Conservation (phyloP, 805 yeast genomes). For the Cyberlindnera subsufficiens region DNA sequence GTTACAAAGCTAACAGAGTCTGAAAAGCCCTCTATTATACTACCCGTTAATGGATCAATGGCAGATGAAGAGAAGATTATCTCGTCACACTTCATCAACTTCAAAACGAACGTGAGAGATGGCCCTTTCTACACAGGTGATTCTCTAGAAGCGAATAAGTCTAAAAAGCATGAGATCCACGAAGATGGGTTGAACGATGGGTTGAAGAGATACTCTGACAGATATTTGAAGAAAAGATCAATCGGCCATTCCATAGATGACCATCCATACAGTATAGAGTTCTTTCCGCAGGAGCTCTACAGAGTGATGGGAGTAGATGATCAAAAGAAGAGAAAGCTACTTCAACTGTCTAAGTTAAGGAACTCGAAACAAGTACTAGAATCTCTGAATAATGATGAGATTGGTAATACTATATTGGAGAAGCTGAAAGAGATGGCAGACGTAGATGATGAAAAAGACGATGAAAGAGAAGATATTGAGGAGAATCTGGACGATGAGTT, state of each 20-base stretch:
- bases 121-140: constrained; percentile 67
- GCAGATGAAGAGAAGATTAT: constrained; percentile 43
- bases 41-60: constrained; percentile 63
- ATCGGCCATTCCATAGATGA: constrained; percentile 70
- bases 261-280: constrained; percentile 64
- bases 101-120: constrained; percentile 47
- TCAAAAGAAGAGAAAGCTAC: constrained; percentile 44
- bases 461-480: constrained; percentile 29
- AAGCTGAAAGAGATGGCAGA: constrained; percentile 44
- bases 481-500: constrained; percentile 52
- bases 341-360: constrained; percentile 33
- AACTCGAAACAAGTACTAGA: constrained; percentile 21
- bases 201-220: constrained; percentile 76
- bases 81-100: constrained; percentile 50
- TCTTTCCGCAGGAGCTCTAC: constrained; percentile 77
- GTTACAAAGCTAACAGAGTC: constrained; percentile 32
- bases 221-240: constrained; percentile 63
- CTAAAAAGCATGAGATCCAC: constrained; percentile 23
- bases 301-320: constrained; percentile 61
- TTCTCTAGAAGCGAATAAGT: constrained; percentile 26
- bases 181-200: constrained; percentile 55
- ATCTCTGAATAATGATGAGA: constrained; percentile 21
- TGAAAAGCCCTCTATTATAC: constrained; percentile 31
- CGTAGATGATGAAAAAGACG: constrained; percentile 38
- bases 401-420: constrained; percentile 36